Evolutionary conservation across 176 grass and related monocot species (phyloP).

Genomic region (Pontederia paniculata): DNA sequence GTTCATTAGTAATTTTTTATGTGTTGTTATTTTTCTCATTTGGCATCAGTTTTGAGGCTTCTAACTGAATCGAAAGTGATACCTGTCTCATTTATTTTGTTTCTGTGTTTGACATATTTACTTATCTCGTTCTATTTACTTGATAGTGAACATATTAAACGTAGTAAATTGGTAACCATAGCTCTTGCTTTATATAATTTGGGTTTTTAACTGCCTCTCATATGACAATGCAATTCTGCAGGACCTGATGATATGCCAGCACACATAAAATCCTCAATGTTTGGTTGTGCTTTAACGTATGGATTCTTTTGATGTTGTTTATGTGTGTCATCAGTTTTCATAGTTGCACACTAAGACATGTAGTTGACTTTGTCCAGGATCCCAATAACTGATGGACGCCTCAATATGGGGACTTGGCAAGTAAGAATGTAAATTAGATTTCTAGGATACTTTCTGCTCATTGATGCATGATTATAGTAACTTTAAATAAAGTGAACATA

Average conservation of each 20-base stretch:
- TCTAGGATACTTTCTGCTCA: background rate
- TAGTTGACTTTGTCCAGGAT: conserved; percentile 39
- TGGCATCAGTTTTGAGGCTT: too few species aligned
- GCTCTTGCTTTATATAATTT: conserved; percentile 13
- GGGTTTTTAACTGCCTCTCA: too few species aligned
- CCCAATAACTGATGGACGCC: conserved; percentile 69
- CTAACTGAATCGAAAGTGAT: background rate
- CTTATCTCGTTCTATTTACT: background rate
- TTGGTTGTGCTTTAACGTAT: conserved; percentile 79
- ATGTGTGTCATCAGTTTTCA: conserved; percentile 4
- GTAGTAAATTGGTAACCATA: background rate
- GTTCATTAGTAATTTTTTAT: too few species aligned
- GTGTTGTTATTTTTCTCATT: too few species aligned
- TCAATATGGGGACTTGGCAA: conserved; percentile 98
- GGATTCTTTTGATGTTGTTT: conserved; percentile 5
- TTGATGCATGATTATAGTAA: background rate
- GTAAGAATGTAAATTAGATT: conserved; percentile 10
- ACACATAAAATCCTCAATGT: conserved; percentile 99
- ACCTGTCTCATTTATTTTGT: conserved; percentile 1
- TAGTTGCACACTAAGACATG: conserved; percentile 11
- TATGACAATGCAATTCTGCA: conserved; percentile 20
- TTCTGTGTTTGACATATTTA: background rate
- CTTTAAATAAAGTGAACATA: background rate
- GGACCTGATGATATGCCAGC: conserved; percentile 98
- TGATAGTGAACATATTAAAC: too few species aligned